phyloP scores from a whole-genome alignment of 2,329 filamentous ascomycete species.

The Aplosporella prunicola region DNA sequence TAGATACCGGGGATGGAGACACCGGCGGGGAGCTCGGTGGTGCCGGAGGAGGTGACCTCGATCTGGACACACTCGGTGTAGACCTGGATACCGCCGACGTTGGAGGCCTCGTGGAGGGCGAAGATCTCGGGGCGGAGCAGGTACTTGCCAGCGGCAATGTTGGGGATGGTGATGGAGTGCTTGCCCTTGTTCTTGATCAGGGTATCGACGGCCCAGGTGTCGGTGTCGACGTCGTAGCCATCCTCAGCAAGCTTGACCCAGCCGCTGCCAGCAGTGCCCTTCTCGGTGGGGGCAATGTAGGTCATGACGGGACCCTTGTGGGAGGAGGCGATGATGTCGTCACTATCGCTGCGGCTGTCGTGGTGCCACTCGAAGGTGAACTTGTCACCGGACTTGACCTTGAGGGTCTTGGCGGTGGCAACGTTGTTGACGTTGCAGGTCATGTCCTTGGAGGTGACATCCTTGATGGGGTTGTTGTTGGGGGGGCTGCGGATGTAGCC shows the following conservation, averaged over 20 bases:
- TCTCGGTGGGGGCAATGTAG: slow-evolving; percentile 39
- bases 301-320: slow-evolving; percentile 47
- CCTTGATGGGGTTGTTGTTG: slow-evolving; percentile 27
- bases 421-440: slow-evolving; percentile 26
- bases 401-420: slow-evolving; percentile 32
- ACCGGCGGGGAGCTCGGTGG: slow-evolving; percentile 24
- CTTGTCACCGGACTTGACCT: slow-evolving; percentile 40
- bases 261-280: slow-evolving; percentile 41
- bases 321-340: slow-evolving; percentile 45
- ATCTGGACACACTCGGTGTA: slow-evolving; percentile 34
- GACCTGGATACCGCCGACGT: slow-evolving; percentile 31
- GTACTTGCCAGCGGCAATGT: slow-evolving; percentile 33
- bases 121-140: slow-evolving; percentile 37
- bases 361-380: slow-evolving; percentile 43
- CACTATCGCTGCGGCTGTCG: slow-evolving; percentile 32
- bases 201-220: slow-evolving; percentile 31
- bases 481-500: slow-evolving; percentile 42
- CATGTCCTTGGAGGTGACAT: slow-evolving; percentile 26
- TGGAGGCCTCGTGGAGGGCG: slow-evolving; percentile 33
- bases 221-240: slow-evolving; percentile 23
- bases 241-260: slow-evolving; percentile 42
- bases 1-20: slow-evolving; percentile 40
- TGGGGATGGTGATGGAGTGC: slow-evolving; percentile 34
- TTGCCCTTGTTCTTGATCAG: slow-evolving; percentile 35
- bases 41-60: slow-evolving; percentile 2